Base-by-base conservation (phyloP, 805 yeast genomes). In the Kodamaea lidongshanica region DNA sequence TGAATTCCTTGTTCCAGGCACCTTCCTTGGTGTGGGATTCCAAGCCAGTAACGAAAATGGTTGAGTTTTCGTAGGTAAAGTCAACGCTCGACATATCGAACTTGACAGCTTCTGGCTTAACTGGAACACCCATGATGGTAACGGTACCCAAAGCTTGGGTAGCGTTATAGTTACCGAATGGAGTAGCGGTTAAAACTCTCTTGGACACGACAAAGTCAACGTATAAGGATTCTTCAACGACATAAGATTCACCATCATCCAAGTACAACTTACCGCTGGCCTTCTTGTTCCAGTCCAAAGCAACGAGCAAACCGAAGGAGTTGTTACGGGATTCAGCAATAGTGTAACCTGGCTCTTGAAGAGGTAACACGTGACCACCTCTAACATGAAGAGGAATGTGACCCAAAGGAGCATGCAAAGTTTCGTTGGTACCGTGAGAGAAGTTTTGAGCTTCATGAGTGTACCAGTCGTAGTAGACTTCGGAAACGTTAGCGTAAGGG, bases 401-500 rank as follows among this genome's bases (percentile, higher is more conserved):
- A 7, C 52, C 54, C 23, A 49, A 35, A 16, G 53, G 53, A 9
- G 54, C 52, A 18, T 38, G 41, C 24, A 48, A 30, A 10, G 54
- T 41, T 28, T 43, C 49, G 29, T 48, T 48, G 23, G 32, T 37
- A 5, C 48, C 52, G 11, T 27, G 39, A 12, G 30, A 32, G 31
- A 41, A 44, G 27, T 42, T 30, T 19, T 32, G 40, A 13, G 34
- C 28, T 16, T 41, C 35, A 12, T 30, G 31, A 4, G 52, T 43
- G 37, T 48, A 48, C 50, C 48, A 49, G 34, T 49, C 54, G 32
- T 49, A 49, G 33, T 49, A 49, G 12, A 48, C 41, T 23, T 44
- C 54, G 16, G 36, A 28, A 6, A 14, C 30, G n/a, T 40, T 41
- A 12, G 40, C 28, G 12, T 42, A 44, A 9, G 54, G 54, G 41